A percentile compares a stretch with the other conserved stretches of the same genome.
phyloP scores from a whole-genome alignment of 2,329 filamentous ascomycete genomes.

The Aspergillus transmontanensis region DNA sequence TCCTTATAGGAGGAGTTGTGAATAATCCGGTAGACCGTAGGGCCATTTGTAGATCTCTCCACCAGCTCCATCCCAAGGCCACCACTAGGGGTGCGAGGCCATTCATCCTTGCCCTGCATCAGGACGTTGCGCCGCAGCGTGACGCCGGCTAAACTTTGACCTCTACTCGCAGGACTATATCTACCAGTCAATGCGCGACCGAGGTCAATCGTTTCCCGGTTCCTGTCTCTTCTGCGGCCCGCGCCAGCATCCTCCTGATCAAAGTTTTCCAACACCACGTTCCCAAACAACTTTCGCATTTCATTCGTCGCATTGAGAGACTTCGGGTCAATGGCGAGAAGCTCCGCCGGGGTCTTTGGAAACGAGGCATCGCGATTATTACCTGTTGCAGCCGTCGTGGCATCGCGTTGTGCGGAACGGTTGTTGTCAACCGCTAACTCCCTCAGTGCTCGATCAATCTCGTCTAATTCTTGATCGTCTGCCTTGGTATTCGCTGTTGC shows the following conservation, averaged over 20 bases:
- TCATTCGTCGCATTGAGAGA: conserved; percentile 86
- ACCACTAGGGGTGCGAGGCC: conserved; percentile 77
- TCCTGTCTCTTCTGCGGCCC: conserved; percentile 58
- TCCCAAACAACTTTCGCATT: conserved; percentile 77
- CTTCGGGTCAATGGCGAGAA: conserved; percentile 67
- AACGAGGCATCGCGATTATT: conserved; percentile 37
- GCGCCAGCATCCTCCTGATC: conserved; percentile 51
- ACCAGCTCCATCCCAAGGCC: conserved; percentile 80
- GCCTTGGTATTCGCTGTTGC: conserved; percentile 22
- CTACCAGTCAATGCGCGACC: conserved; percentile 59
- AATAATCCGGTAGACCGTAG: conserved; percentile 73
- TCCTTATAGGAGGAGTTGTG: conserved; percentile 75
- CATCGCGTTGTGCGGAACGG: conserved; percentile 17
- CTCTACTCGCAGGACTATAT: conserved; percentile 57
- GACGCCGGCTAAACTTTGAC: conserved; percentile 68
- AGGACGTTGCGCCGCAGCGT: conserved; percentile 78
- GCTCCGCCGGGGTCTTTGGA: conserved; percentile 47
- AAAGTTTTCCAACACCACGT: conserved; percentile 62
- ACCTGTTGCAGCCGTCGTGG: conserved; percentile 35
- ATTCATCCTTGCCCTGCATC: conserved; percentile 82
- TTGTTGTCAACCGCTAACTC: conserved; percentile 54
- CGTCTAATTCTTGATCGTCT: conserved; percentile 53
- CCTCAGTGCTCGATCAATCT: conserved; percentile 67
- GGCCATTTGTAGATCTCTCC: conserved; percentile 58
- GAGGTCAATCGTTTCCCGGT: conserved; percentile 51